phyloP scores from a whole-genome alignment of 768 basidiomycete species.

The Tricholoma furcatifolium region DNA sequence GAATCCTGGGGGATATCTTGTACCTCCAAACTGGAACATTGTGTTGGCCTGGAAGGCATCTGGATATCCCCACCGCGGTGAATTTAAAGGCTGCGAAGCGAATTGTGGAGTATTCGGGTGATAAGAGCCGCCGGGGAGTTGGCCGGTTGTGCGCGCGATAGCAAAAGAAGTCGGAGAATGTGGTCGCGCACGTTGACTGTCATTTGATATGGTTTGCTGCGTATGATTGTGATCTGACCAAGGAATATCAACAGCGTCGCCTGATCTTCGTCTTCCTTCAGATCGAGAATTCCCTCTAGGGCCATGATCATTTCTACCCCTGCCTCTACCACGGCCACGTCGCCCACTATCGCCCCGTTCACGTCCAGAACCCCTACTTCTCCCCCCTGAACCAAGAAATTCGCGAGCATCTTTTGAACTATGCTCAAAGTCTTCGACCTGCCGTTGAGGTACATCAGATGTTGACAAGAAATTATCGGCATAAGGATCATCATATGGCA shows the following conservation, averaged over 20 bases:
- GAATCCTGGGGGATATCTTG: conserved; percentile 20
- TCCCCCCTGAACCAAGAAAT: neutral
- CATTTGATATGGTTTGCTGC: conserved; percentile 22
- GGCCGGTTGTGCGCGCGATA: conserved; percentile 45
- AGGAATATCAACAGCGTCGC: conserved; percentile 15
- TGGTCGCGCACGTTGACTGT: conserved; percentile 28
- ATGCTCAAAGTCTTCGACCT: neutral
- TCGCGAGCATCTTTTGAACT: conserved; percentile 2
- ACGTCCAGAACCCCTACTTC: conserved; percentile 29
- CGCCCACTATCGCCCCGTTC: conserved; percentile 40
- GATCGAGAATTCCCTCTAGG: conserved; percentile 26
- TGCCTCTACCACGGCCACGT: conserved; percentile 31
- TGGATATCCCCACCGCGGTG: conserved; percentile 14
- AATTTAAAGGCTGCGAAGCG: neutral
- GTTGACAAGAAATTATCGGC: conserved; percentile 35
- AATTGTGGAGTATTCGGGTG: conserved; percentile 3
- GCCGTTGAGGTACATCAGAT: neutral
- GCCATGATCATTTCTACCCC: conserved; percentile 30
- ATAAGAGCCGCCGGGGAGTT: conserved; percentile 27
- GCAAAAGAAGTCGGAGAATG: conserved; percentile 46
- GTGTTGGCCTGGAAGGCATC: conserved; percentile 18
- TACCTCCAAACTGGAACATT: conserved; percentile 17
- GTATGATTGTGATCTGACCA: conserved; percentile 15
- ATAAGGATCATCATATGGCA: conserved; percentile 82
- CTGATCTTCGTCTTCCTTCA: conserved; percentile 8